A percentile compares a stretch with the other conserved stretches of the same genome.
Conservation (phyloP, 106 monocot species). For the Acorus calamus region DNA sequence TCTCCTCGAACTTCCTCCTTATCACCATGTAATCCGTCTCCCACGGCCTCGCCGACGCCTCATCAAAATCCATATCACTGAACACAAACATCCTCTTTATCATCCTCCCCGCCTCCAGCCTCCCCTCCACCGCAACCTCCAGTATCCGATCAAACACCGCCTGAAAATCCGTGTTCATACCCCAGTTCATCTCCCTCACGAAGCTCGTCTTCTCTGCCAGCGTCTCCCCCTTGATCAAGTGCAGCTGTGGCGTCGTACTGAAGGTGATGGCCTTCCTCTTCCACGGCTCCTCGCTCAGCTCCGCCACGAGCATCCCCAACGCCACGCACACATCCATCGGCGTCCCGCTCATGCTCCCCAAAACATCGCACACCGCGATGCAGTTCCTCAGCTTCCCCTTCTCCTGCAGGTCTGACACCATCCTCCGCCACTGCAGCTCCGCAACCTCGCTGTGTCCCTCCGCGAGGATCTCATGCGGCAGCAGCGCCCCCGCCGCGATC, state of each 20-base stretch:
- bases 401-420: constrained; percentile 39
- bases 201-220: constrained; percentile 38
- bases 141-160: constrained; percentile 19
- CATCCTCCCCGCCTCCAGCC: too few species aligned
- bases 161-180: constrained; percentile 11
- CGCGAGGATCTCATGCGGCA: constrained; percentile 55
- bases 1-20: too few species aligned
- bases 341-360: constrained; percentile 46
- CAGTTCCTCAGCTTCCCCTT: constrained; percentile 49
- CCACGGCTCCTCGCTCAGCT: constrained; percentile 78
- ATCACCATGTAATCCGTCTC: too few species aligned
- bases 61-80: too few species aligned
- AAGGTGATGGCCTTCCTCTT: constrained; percentile 60
- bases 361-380: constrained; percentile 71
- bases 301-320: constrained; percentile 48
- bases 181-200: constrained; percentile 11
- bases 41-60: too few species aligned
- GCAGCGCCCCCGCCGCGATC: constrained; percentile 64
- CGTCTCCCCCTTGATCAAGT: constrained; percentile 30
- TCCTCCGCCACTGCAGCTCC: constrained; percentile 65
- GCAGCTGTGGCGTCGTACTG: constrained; percentile 26
- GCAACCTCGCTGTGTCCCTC: constrained; percentile 31
- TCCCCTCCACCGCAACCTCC: neutral
- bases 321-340: constrained; percentile 67
- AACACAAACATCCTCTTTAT: too few species aligned